phyloP scores from a whole-genome alignment of 768 basidiomycete species.

The Dentipellis fragilis region DNA sequence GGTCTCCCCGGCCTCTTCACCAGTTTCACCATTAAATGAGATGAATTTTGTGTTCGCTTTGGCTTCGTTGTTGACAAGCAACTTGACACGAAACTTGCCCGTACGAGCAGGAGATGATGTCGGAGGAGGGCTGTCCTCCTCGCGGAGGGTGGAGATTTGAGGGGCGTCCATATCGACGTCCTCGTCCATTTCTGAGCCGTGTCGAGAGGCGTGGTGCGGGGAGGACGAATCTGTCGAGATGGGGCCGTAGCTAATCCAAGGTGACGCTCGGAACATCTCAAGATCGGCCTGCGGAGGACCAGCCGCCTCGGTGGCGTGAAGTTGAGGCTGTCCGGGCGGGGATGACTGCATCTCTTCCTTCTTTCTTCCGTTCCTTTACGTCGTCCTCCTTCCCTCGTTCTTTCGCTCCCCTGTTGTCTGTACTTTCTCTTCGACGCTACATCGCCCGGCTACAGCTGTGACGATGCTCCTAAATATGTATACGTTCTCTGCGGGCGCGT shows the following conservation, averaged over 20 bases:
- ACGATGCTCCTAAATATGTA: too few species aligned
- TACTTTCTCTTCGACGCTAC: too few species aligned
- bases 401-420: not conserved
- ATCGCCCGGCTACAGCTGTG: too few species aligned
- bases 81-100: slow-evolving; percentile 38
- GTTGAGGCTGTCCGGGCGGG: not conserved
- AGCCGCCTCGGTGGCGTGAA: not conserved
- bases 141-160: slow-evolving; percentile 67
- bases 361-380: not conserved
- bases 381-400: not conserved
- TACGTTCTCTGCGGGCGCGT: too few species aligned
- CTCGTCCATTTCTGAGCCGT: slow-evolving; percentile 19
- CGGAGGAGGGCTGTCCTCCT: slow-evolving; percentile 60
- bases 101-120: slow-evolving; percentile 20
- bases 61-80: slow-evolving; percentile 33
- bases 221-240: slow-evolving; percentile 2
- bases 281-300: slow-evolving; percentile 8
- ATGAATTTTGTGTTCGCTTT: slow-evolving; percentile 27
- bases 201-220: slow-evolving; percentile 4
- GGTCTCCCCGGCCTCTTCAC: slow-evolving; percentile 8
- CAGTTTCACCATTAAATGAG: slow-evolving; percentile 18
- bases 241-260: slow-evolving; percentile 46
- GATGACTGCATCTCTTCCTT: not conserved
- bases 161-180: slow-evolving; percentile 70
- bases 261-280: slow-evolving; percentile 47